Evolutionary conservation across 2,329 filamentous ascomycete genomes (phyloP).

Genomic region (Aspergillus phoenicis): DNA sequence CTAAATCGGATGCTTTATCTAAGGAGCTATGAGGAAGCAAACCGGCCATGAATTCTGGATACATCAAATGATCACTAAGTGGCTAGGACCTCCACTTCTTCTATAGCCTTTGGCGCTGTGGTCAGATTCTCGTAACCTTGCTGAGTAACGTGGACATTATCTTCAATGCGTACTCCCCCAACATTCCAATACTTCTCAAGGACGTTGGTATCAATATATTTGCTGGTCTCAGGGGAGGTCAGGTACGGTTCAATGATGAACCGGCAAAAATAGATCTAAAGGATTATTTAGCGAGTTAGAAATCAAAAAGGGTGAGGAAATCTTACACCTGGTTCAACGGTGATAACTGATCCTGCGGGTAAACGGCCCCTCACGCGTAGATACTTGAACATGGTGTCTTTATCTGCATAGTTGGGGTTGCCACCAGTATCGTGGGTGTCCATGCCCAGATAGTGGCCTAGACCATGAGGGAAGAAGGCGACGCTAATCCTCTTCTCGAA

Average conservation of each 20-base stretch:
- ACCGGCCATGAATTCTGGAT: neutral
- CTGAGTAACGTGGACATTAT: conserved; percentile 80
- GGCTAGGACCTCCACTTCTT: conserved; percentile 62
- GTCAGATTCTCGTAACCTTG: conserved; percentile 83
- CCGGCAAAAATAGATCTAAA: conserved; percentile 80
- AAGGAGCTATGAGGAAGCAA: neutral
- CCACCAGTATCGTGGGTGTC: conserved; percentile 89
- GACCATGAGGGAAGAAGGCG: conserved; percentile 88
- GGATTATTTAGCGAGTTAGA: conserved; percentile 2
- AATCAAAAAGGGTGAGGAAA: neutral
- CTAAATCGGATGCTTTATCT: neutral
- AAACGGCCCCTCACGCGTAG: conserved; percentile 75
- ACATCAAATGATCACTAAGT: conserved; percentile 17
- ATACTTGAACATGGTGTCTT: conserved; percentile 84
- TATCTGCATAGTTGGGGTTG: conserved; percentile 74
- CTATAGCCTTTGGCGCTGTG: conserved; percentile 70
- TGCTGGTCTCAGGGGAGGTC: conserved; percentile 68
- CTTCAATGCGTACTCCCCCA: conserved; percentile 90
- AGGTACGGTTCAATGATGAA: conserved; percentile 86
- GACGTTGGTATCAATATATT: conserved; percentile 74
- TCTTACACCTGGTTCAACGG: conserved; percentile 86
- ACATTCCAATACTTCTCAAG: conserved; percentile 83
- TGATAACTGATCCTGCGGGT: conserved; percentile 81
- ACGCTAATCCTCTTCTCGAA: conserved; percentile 77
- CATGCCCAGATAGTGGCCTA: conserved; percentile 89